Conservation (phyloP, 2,329 filamentous ascomycete species). For the Aspergillus terreus region DNA sequence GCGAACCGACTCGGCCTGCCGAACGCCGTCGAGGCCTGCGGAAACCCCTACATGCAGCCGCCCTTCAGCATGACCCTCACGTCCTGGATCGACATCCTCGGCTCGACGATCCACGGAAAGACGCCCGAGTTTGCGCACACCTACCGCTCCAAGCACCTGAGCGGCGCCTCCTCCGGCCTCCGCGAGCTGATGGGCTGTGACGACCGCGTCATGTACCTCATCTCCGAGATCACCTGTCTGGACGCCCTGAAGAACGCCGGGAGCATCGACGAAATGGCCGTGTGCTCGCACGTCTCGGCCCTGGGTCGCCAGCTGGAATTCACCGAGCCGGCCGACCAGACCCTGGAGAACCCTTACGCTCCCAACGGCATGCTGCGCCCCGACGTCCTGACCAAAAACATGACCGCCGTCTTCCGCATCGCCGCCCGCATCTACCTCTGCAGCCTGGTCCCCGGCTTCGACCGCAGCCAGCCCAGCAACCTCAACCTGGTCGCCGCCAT, state of each 20-base stretch:
- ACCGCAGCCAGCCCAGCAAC: constrained; percentile 69
- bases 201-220: constrained; percentile 94
- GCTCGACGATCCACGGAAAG: constrained; percentile 83
- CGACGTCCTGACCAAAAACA: constrained; percentile 79
- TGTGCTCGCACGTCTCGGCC: constrained; percentile 86
- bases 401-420: constrained; percentile 85
- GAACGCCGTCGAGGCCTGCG: constrained; percentile 59
- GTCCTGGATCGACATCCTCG: constrained; percentile 95
- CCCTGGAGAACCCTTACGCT: constrained; percentile 57
- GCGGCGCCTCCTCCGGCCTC: constrained; percentile 64
- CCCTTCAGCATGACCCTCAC: constrained; percentile 91
- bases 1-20: constrained; percentile 82
- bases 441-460: constrained; percentile 86
- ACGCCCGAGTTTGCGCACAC: constrained; percentile 87
- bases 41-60: constrained; percentile 59
- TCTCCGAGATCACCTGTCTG: constrained; percentile 94
- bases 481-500: constrained; percentile 75
- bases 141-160: constrained; percentile 90
- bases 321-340: constrained; percentile 65
- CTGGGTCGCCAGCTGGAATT: constrained; percentile 81
- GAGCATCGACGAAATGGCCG: constrained; percentile 73
- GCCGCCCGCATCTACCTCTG: constrained; percentile 96
- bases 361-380: constrained; percentile 66
- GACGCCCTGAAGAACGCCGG: constrained; percentile 80
- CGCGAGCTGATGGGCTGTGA: constrained; percentile 96